Evolutionary conservation across 352 stramenopile species (phyloP).

Genomic region (Pythium brassicae): DNA sequence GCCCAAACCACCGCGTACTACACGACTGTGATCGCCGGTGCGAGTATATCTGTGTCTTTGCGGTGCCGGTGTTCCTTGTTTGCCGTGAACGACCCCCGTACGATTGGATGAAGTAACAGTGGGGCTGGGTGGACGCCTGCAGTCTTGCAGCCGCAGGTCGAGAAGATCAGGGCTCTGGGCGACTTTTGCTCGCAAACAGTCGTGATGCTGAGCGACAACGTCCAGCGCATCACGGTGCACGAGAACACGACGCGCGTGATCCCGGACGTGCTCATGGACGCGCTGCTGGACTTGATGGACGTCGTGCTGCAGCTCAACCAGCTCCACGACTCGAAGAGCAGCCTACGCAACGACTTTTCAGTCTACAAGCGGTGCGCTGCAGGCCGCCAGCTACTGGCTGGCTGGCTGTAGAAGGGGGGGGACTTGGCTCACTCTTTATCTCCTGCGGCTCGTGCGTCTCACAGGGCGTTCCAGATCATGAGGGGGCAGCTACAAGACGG

Average conservation of each 20-base stretch:
- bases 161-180: conserved; percentile 45
- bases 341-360: conserved; percentile 70
- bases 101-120: neutral
- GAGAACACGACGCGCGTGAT: conserved; percentile 62
- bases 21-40: conserved; percentile 28
- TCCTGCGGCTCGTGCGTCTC: neutral
- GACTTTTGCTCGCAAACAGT: conserved; percentile 57
- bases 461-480: conserved; percentile 49
- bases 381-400: too few species aligned
- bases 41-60: neutral
- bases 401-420: too few species aligned
- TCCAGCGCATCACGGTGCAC: conserved; percentile 59
- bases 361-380: conserved; percentile 59
- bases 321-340: conserved; percentile 62
- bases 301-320: conserved; percentile 60
- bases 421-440: too few species aligned
- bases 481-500: conserved; percentile 30
- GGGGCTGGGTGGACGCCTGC: neutral
- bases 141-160: conserved; percentile 63
- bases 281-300: conserved; percentile 58
- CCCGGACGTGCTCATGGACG: conserved; percentile 53
- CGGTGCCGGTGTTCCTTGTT: too few species aligned
- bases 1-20: conserved; percentile 32
- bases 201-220: conserved; percentile 63
- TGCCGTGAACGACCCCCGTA: too few species aligned